Conservation (phyloP, 805 yeast genomes). For the Diddensiella caesifluorescens region DNA sequence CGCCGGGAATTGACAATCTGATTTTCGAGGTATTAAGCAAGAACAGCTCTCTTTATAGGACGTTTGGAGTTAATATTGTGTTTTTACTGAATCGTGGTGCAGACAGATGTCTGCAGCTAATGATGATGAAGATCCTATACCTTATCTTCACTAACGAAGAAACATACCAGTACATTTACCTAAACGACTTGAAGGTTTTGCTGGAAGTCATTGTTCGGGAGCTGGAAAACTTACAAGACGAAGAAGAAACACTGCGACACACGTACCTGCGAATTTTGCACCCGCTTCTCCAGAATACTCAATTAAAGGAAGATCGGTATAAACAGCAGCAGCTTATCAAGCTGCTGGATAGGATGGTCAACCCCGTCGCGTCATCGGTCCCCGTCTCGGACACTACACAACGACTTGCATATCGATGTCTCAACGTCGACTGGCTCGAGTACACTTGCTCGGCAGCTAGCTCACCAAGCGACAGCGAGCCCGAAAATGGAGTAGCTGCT, state of each 20-base stretch:
- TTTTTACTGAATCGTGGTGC: conserved; percentile 69
- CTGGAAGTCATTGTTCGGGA: conserved; percentile 81
- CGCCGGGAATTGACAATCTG: conserved; percentile 2
- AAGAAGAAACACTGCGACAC: conserved; percentile 54
- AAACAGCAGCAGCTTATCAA: conserved; percentile 50
- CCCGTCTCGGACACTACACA: conserved; percentile 23
- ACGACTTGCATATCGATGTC: conserved; percentile 26
- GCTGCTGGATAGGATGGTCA: conserved; percentile 44
- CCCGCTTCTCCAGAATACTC: conserved; percentile 65
- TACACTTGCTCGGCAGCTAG: conserved; percentile 9
- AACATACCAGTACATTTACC: conserved; percentile 65
- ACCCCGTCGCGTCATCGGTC: conserved; percentile 8
- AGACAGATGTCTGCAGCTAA: conserved; percentile 65
- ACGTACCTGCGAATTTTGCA: conserved; percentile 69
- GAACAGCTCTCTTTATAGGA: conserved; percentile 39
- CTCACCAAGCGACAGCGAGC: conserved; percentile 4
- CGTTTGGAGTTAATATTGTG: conserved; percentile 64
- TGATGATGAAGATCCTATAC: conserved; percentile 74
- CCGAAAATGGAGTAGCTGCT: conserved; percentile 4
- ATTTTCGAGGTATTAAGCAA: conserved; percentile 52
- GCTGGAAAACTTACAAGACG: conserved; percentile 59
- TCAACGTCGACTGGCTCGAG: conserved; percentile 24
- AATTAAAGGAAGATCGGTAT: conserved; percentile 51
- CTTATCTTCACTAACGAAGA: conserved; percentile 61
- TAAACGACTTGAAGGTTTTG: conserved; percentile 79